These are phyloP conservation scores for Euryodendron excelsum DNA, from an alignment of 148 eudicot species.

Conservation along the genomic window DNA sequence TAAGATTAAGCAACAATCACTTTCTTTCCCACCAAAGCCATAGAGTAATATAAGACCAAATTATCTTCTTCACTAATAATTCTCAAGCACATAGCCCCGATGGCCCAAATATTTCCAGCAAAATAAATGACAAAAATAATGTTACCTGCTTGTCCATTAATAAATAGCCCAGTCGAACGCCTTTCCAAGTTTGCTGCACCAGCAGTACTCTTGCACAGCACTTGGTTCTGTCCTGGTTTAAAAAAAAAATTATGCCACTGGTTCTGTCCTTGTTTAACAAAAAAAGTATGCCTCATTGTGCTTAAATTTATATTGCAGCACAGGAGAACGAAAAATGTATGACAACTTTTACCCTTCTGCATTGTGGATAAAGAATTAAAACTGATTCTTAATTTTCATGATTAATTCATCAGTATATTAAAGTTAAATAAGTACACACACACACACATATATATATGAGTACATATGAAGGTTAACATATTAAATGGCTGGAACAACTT, in stretches of 20 bases:
- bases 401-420: background rate
- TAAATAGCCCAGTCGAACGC: constrained; percentile 24
- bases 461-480: background rate
- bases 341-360: background rate
- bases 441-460: background rate
- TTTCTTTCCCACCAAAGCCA: background rate
- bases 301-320: background rate
- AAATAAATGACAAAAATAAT: background rate
- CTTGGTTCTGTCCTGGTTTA: constrained; percentile 70
- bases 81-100: background rate
- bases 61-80: background rate
- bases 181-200: constrained; percentile 24
- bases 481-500: background rate
- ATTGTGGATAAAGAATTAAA: constrained; percentile 1
- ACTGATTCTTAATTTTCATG: background rate
- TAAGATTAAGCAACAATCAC: background rate
- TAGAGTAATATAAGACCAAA: background rate
- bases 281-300: background rate
- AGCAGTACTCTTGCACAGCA: constrained; percentile 40
- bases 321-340: constrained; percentile 6
- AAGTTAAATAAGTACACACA: too few species aligned
- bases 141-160: constrained; percentile 46
- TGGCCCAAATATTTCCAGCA: background rate
- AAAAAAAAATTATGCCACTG: constrained; percentile 21
- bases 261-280: constrained; percentile 60